Conservation (phyloP, 371 early-diverging fungal genomes). For the Synchytrium microbalum region DNA sequence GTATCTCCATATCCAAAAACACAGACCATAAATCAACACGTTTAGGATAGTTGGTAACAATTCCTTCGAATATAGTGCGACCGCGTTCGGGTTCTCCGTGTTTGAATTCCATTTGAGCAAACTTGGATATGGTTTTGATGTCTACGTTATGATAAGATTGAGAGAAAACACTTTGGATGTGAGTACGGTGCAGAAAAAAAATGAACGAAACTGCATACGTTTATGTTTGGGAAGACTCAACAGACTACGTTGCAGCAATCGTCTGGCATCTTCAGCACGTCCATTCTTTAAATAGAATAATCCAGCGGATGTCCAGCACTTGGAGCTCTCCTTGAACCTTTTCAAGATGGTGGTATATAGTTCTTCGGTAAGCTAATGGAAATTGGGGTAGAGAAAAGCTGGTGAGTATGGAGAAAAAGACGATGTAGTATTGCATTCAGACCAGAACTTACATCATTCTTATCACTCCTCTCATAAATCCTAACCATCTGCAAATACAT, state of each 20-base stretch:
- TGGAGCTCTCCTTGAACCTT: constrained; percentile 77
- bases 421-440: not conserved
- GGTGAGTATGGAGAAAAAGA: constrained; percentile 4
- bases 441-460: constrained; percentile 45
- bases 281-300: constrained; percentile 63
- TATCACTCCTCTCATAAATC: constrained; percentile 79
- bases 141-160: constrained; percentile 31
- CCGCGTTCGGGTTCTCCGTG: constrained; percentile 90
- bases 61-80: constrained; percentile 90
- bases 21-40: constrained; percentile 91
- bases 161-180: not conserved
- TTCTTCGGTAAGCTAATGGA: constrained; percentile 57
- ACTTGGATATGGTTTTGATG: constrained; percentile 77
- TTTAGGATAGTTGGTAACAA: constrained; percentile 85
- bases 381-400: not conserved
- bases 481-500: constrained; percentile 75
- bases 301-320: constrained; percentile 84
- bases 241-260: constrained; percentile 67
- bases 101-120: constrained; percentile 92
- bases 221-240: constrained; percentile 83
- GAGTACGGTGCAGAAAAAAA: constrained; percentile 18
- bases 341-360: constrained; percentile 67
- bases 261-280: constrained; percentile 67
- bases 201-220: constrained; percentile 44
- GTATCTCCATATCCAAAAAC: constrained; percentile 91